phyloP scores from a whole-genome alignment of 2,329 filamentous ascomycete species.

The Neocatenulostroma microsporum region DNA sequence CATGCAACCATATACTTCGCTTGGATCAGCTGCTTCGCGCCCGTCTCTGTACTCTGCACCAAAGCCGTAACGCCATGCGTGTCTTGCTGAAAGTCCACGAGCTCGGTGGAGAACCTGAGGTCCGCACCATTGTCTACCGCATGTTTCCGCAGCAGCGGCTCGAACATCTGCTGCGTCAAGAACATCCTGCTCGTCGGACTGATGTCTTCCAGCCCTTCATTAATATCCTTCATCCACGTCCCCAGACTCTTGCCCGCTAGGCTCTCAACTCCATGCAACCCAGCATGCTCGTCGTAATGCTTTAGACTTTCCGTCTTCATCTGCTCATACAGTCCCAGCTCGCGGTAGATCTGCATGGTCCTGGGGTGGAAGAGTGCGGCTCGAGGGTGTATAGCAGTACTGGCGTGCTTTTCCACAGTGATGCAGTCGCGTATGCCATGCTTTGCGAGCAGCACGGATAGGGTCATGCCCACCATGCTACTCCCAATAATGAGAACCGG shows the following conservation, averaged over 20 bases:
- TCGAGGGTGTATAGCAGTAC: slow-evolving; percentile 20
- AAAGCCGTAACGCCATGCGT: slow-evolving; percentile 12
- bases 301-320: slow-evolving; percentile 14
- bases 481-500: slow-evolving; percentile 19
- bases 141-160: slow-evolving; percentile 17
- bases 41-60: slow-evolving; percentile 9
- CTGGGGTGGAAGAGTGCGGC: slow-evolving; percentile 18
- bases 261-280: slow-evolving; percentile 16
- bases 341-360: slow-evolving; percentile 19
- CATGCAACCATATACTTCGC: slow-evolving; percentile 15
- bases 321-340: slow-evolving; percentile 17
- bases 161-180: slow-evolving; percentile 21
- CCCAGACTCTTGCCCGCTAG: slow-evolving; percentile 14
- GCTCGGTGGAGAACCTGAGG: slow-evolving; percentile 13
- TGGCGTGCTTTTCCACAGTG: slow-evolving; percentile 17
- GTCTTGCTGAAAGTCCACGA: slow-evolving; percentile 16
- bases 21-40: slow-evolving; percentile 7
- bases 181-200: slow-evolving; percentile 15
- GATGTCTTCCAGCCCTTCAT: slow-evolving; percentile 16
- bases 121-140: slow-evolving; percentile 14
- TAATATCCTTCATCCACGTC: slow-evolving; percentile 17
- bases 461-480: slow-evolving; percentile 19
- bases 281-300: slow-evolving; percentile 18
- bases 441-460: slow-evolving; percentile 17
- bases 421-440: slow-evolving; percentile 14